Evolutionary conservation across 1,284 basidiomycete genomes (phyloP), one percentile per base, ranked within the genome.

Genomic region (Heterobasidion irregulare): DNA sequence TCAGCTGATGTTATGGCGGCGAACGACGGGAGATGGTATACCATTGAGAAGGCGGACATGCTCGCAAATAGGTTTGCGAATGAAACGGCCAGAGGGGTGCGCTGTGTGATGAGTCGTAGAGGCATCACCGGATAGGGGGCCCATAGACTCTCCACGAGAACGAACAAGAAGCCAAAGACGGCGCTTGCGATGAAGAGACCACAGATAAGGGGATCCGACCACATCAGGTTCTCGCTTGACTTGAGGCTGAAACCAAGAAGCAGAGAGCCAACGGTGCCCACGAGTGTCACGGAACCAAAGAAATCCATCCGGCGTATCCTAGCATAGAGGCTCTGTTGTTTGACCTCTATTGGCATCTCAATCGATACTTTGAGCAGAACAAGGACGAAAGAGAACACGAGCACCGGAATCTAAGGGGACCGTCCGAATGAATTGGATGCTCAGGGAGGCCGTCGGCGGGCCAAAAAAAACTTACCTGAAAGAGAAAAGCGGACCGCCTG

Each of bases 91-190:
- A 92, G 72, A 2, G 92, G 89, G 8, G 90, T 94, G 56, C 86
- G 73, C 63, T 83, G 83, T 26, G 75, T 80, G 51, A 95, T 78
- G 57, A 95, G 70, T 57, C 80, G 80, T 62, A 94, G 72, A 46
- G 93, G 92, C 82, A 96, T 88, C 49, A 95, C 84, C 8, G 93
- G 93, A 68, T 86, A 89, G 3, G 78, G 77, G 2, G 89, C 83
- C 71, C 81, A 82, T 59, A 77, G 73, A 56, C 83, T 80, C 70
- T 96, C 92, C 13, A 90, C 86, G 50, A 81, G 65, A 34, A 92
- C 66, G 66, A 96, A 95, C 6, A 77, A 63, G 6, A 75, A 63
- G 18, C 76, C 76, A 48, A 76, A 83, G 5, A 85, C 61, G 18
- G 70, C 69, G 63, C 86, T 85, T 16, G 74, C 66, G 36, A 72